Evolutionary conservation across 306 rosid genomes (phyloP).

Genomic region (Cucurbita moschata): DNA sequence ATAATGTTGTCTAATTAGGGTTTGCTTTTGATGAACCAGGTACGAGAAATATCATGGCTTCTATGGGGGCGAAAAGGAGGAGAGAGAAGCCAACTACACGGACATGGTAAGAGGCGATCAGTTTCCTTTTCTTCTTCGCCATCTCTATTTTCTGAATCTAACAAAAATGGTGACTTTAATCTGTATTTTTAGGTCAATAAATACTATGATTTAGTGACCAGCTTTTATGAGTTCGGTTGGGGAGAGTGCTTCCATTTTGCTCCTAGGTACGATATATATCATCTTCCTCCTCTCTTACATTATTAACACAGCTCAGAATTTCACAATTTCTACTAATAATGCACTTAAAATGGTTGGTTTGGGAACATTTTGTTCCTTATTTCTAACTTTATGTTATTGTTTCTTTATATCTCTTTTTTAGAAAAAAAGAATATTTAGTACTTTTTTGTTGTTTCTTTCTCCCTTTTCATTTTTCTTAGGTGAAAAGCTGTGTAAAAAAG

Average conservation of each 20-base stretch:
- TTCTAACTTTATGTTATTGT: background rate
- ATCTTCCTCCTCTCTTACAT: background rate
- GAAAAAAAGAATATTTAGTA: background rate
- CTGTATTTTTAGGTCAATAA: constrained; percentile 68
- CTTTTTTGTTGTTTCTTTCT: background rate
- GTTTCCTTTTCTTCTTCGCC: background rate
- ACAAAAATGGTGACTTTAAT: background rate
- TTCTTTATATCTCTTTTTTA: background rate
- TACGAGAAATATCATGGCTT: constrained; percentile 84
- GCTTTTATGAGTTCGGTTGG: constrained; percentile 96
- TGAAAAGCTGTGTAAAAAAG: background rate
- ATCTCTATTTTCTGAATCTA: background rate
- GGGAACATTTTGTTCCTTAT: background rate
- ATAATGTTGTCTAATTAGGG: background rate
- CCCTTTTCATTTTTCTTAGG: background rate
- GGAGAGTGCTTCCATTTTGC: constrained; percentile 95
- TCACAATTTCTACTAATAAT: background rate
- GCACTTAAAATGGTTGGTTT: background rate
- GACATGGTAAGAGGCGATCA: constrained; percentile 59
- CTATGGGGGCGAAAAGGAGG: constrained; percentile 71
- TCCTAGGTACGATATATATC: constrained; percentile 27
- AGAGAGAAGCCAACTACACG: constrained; percentile 60
- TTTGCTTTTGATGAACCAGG: constrained; percentile 19
- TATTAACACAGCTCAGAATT: background rate
- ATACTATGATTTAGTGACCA: constrained; percentile 80